These are phyloP conservation scores for Apiotrichum akiyoshidainum DNA, from an alignment of 1,284 basidiomycete species.

Conservation along the genomic window DNA sequence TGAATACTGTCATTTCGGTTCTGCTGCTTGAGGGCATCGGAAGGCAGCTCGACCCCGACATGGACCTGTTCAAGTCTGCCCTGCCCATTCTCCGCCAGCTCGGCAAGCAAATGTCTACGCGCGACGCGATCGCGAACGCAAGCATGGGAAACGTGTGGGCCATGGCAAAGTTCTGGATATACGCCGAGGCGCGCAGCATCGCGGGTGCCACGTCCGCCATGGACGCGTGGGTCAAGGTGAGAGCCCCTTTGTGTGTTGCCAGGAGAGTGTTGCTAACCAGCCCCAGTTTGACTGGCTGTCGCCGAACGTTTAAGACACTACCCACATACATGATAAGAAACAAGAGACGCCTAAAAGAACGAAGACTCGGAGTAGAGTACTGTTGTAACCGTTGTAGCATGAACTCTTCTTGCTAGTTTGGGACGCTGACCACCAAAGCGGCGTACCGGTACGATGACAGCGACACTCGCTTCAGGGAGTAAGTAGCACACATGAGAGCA, in stretches of 20 bases:
- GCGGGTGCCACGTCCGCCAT: conserved; percentile 75
- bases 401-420: too few relatives aligned
- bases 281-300: conserved; percentile 13
- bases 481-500: too few relatives aligned
- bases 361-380: neutral
- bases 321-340: neutral
- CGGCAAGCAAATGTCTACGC: conserved; percentile 78
- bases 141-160: conserved; percentile 70
- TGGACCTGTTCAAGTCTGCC: conserved; percentile 91
- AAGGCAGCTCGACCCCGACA: conserved; percentile 80
- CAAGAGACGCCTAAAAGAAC: neutral
- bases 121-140: conserved; percentile 65
- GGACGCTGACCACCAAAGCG: too few relatives aligned
- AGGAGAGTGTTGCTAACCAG: neutral
- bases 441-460: too few relatives aligned
- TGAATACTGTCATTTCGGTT: conserved; percentile 95
- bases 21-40: conserved; percentile 94
- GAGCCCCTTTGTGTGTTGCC: conserved; percentile 4
- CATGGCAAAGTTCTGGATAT: conserved; percentile 88
- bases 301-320: conserved; percentile 5
- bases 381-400: too few relatives aligned
- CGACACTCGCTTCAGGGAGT: too few relatives aligned
- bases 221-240: conserved; percentile 54
- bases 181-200: conserved; percentile 80
- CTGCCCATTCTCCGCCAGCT: conserved; percentile 84